These are phyloP conservation scores for Neofusicoccum ribis DNA, from an alignment of 2,329 filamentous ascomycete species.

Conservation along the genomic window DNA sequence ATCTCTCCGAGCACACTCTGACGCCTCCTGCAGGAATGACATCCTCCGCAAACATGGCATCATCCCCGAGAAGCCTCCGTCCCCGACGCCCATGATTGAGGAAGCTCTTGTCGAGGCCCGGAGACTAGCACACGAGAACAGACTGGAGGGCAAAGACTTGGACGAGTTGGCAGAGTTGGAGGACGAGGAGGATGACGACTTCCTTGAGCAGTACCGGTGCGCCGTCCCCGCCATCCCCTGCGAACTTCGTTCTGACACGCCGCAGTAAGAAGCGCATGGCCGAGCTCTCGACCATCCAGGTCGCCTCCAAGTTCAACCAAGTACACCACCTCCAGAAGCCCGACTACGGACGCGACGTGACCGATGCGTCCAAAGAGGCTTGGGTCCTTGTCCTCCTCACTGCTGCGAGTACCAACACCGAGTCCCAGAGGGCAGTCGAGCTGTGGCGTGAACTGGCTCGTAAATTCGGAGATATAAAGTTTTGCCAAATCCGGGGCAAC, in stretches of 20 bases:
- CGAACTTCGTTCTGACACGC: background rate
- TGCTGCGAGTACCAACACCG: conserved; percentile 75
- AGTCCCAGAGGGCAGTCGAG: conserved; percentile 80
- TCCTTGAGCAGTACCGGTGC: conserved; percentile 79
- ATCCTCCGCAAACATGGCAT: conserved; percentile 95
- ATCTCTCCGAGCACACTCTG: conserved; percentile 16
- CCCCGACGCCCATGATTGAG: conserved; percentile 92
- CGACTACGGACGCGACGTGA: conserved; percentile 88
- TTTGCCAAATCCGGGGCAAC: conserved; percentile 89
- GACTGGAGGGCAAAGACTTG: conserved; percentile 89
- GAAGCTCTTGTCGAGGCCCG: conserved; percentile 86
- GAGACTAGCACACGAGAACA: conserved; percentile 82
- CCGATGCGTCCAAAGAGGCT: conserved; percentile 75
- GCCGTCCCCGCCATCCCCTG: background rate
- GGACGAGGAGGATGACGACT: conserved; percentile 91
- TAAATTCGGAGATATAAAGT: conserved; percentile 93
- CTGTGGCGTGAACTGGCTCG: conserved; percentile 81
- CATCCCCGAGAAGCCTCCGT: conserved; percentile 96
- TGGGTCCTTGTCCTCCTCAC: conserved; percentile 77
- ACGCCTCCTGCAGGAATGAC: conserved; percentile 73
- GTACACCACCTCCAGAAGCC: conserved; percentile 95
- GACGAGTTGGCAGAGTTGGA: conserved; percentile 93
- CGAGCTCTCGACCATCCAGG: conserved; percentile 73
- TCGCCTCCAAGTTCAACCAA: conserved; percentile 78
- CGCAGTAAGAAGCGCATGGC: conserved; percentile 76